These are phyloP conservation scores for Pharnaceum exiguum DNA, from an alignment of 148 eudicot genomes.

Conservation along the genomic window DNA sequence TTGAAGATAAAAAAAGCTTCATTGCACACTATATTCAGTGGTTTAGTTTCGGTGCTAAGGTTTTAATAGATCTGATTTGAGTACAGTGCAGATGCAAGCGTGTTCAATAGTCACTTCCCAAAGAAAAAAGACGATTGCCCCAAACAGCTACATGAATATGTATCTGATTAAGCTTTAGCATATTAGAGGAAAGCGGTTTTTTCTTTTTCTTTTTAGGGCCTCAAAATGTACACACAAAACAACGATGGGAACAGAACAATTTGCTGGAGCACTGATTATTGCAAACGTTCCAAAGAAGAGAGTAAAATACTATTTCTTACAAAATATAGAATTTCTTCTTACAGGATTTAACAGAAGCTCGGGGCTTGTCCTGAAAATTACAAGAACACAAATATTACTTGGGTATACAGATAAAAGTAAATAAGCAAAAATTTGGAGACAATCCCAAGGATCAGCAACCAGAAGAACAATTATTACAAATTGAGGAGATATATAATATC, in stretches of 20 bases:
- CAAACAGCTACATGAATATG: too few relatives aligned
- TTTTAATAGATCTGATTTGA: too few relatives aligned
- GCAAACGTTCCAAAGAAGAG: neutral
- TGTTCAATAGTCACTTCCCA: too few relatives aligned
- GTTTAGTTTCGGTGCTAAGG: too few relatives aligned
- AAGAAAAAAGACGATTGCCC: too few relatives aligned
- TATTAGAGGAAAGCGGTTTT: too few relatives aligned
- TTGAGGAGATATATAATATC: neutral
- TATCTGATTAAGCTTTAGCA: too few relatives aligned
- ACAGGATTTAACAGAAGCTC: conserved; percentile 96
- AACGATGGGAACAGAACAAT: neutral
- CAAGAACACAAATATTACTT: too few relatives aligned
- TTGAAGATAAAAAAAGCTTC: neutral
- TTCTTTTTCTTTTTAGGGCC: too few relatives aligned
- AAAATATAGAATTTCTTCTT: conserved; percentile 30
- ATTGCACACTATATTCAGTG: too few relatives aligned
- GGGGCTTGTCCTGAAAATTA: conserved; percentile 84
- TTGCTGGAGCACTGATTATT: neutral
- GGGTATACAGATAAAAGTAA: too few relatives aligned
- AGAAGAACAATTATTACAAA: neutral
- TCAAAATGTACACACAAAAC: neutral
- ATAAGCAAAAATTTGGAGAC: neutral
- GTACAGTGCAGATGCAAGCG: too few relatives aligned
- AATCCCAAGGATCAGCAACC: neutral
- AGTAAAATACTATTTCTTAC: conserved; percentile 14